Percentiles rank a stretch among this genome's conserved stretches.
Conservation (phyloP, 2,329 filamentous ascomycete genomes). For the Lachnellula hyalina region DNA sequence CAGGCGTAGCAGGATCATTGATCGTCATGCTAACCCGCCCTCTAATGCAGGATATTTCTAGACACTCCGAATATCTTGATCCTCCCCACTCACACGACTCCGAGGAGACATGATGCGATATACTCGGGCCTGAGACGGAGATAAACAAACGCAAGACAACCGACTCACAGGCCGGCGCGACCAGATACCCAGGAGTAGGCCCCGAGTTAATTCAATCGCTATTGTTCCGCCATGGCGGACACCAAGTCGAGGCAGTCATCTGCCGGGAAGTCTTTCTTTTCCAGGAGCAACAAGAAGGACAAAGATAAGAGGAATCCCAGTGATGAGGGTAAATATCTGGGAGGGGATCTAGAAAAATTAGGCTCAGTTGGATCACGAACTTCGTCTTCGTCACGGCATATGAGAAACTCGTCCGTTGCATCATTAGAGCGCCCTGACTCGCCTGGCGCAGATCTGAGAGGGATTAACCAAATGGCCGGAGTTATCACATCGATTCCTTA, state of each 20-base stretch:
- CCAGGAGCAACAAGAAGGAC: slow-evolving; percentile 77
- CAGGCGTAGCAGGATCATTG: slow-evolving; percentile 19
- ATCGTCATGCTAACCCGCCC: slow-evolving; percentile 22
- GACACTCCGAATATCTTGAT: slow-evolving; percentile 3
- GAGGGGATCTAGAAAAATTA: slow-evolving; percentile 52
- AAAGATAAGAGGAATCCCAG: slow-evolving; percentile 47
- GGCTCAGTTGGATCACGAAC: slow-evolving; percentile 59
- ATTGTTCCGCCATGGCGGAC: slow-evolving; percentile 51
- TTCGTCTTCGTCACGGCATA: slow-evolving; percentile 63
- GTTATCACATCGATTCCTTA: slow-evolving; percentile 87
- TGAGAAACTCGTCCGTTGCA: slow-evolving; percentile 64
- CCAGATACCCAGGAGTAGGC: slow-evolving; percentile 9
- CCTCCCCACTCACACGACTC: slow-evolving; percentile 7
- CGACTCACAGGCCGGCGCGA: slow-evolving; percentile 21
- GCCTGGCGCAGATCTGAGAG: slow-evolving; percentile 53
- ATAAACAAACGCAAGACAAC: slow-evolving; percentile 20
- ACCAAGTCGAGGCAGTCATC: slow-evolving; percentile 71
- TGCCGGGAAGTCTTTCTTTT: slow-evolving; percentile 80
- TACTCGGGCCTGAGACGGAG: slow-evolving; percentile 23
- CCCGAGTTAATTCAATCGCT: slow-evolving; percentile 17
- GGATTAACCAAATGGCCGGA: slow-evolving; percentile 70
- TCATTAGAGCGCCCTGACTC: slow-evolving; percentile 65
- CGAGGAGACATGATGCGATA: slow-evolving; percentile 27
- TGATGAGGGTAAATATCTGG: slow-evolving; percentile 51
- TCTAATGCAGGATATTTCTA: slow-evolving; percentile 15